Conservation (phyloP, 495 filamentous ascomycete genomes). For the Hypoxylon cercidicola region DNA sequence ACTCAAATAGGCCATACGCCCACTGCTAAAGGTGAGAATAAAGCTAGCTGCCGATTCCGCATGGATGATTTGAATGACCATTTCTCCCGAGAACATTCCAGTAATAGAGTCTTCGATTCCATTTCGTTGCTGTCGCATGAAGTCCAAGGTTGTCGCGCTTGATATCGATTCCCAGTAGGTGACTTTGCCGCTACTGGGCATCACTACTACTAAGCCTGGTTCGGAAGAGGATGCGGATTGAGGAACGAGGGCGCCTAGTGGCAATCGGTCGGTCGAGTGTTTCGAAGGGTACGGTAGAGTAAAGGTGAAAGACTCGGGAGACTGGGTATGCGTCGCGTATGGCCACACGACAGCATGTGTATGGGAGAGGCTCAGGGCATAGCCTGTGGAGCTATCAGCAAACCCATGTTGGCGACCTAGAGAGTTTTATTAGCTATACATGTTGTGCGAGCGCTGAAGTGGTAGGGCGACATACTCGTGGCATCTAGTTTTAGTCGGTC, state of each 20-base stretch:
- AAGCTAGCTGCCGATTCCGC: slow-evolving; percentile 86
- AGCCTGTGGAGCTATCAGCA: slow-evolving; percentile 70
- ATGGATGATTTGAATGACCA: slow-evolving; percentile 77
- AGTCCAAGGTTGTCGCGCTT: slow-evolving; percentile 77
- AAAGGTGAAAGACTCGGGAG: slow-evolving; percentile 78
- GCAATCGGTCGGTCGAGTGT: slow-evolving; percentile 70
- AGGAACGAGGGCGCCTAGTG: slow-evolving; percentile 81
- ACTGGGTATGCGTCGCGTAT: slow-evolving; percentile 72
- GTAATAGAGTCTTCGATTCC: slow-evolving; percentile 78
- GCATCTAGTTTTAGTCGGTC: slow-evolving; percentile 72
- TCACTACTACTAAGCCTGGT: slow-evolving; percentile 84
- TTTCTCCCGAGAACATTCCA: slow-evolving; percentile 81
- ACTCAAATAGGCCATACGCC: slow-evolving; percentile 84
- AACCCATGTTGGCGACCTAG: slow-evolving; percentile 68
- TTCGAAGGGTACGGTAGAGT: slow-evolving; percentile 78
- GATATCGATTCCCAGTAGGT: slow-evolving; percentile 96
- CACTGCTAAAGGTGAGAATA: slow-evolving; percentile 81
- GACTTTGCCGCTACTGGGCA: slow-evolving; percentile 83
- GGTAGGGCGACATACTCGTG: slow-evolving; percentile 60
- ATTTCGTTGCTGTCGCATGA: slow-evolving; percentile 77
- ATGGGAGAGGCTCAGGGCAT: slow-evolving; percentile 82
- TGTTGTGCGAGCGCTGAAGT: slow-evolving; percentile 39
- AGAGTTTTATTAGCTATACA: slow-evolving; percentile 35
- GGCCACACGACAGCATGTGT: slow-evolving; percentile 89
- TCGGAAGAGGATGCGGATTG: slow-evolving; percentile 76